A percentile compares a stretch with the other conserved stretches of the same genome.
Evolutionary conservation across 495 filamentous ascomycete genomes (phyloP).

Genomic region (Parachaetomium inaequale): DNA sequence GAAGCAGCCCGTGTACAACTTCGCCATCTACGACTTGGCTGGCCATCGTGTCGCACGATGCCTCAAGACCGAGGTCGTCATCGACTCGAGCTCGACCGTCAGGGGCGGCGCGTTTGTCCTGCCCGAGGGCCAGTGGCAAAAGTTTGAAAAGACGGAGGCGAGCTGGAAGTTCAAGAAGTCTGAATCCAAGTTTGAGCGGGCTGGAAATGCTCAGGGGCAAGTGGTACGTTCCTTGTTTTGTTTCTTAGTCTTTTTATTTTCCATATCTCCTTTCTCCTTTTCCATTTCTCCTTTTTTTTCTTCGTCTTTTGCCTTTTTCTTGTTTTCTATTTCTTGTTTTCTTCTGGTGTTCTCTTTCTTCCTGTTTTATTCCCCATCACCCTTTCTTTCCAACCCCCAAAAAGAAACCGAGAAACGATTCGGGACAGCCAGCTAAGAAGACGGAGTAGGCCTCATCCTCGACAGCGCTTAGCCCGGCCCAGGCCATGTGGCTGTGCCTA

Average conservation of each 20-base stretch:
- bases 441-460: too few species aligned
- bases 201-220: background rate
- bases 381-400: too few species aligned
- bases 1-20: background rate
- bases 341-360: too few species aligned
- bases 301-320: too few species aligned
- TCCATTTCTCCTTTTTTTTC: too few species aligned
- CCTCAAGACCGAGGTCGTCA: background rate
- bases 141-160: background rate
- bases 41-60: background rate
- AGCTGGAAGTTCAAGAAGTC: slow-evolving; percentile 3
- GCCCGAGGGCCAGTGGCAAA: background rate
- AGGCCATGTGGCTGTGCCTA: background rate
- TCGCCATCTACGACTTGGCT: background rate
- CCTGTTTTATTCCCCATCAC: too few species aligned
- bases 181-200: slow-evolving; percentile 1
- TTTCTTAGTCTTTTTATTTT: background rate
- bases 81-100: slow-evolving; percentile 2
- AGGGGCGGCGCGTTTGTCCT: background rate
- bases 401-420: background rate
- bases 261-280: too few species aligned
- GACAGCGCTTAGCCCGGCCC: background rate
- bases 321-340: too few species aligned
- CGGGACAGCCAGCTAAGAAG: too few species aligned
- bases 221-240: background rate